These are phyloP conservation scores for Boletus tylopilopsis DNA, from an alignment of 768 basidiomycete genomes.

Conservation along the genomic window DNA sequence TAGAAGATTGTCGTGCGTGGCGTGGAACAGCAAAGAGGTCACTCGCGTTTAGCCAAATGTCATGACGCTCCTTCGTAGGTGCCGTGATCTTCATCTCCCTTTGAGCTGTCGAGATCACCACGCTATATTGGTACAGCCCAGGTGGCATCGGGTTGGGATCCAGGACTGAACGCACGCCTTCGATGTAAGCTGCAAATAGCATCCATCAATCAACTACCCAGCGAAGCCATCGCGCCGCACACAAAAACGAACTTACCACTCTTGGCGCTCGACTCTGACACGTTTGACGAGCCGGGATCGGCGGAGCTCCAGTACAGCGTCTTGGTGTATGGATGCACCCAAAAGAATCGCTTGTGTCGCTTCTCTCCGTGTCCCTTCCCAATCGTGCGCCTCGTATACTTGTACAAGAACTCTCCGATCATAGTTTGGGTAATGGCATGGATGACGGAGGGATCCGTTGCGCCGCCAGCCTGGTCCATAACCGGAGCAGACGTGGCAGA, in stretches of 20 bases:
- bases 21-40: slow-evolving; percentile 6
- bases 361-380: slow-evolving; percentile 89
- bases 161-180: slow-evolving; percentile 85
- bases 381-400: slow-evolving; percentile 88
- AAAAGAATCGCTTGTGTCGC: slow-evolving; percentile 94
- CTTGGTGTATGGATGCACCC: slow-evolving; percentile 99
- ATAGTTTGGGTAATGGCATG: slow-evolving; percentile 99
- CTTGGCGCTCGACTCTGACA: slow-evolving; percentile 92
- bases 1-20: slow-evolving; percentile 6
- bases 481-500: slow-evolving; percentile 45
- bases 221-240: slow-evolving; percentile 5
- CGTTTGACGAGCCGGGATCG: slow-evolving; percentile 86
- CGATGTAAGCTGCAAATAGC: slow-evolving; percentile 72
- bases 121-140: slow-evolving; percentile 88
- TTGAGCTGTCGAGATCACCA: slow-evolving; percentile 88
- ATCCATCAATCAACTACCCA: slow-evolving; percentile 1
- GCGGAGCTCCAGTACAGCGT: slow-evolving; percentile 96
- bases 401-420: slow-evolving; percentile 99
- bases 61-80: slow-evolving; percentile 90
- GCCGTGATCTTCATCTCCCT: slow-evolving; percentile 99
- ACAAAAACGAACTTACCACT: slow-evolving; percentile 65
- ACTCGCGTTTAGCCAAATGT: slow-evolving; percentile 91
- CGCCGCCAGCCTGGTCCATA: slow-evolving; percentile 29
- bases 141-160: slow-evolving; percentile 97
- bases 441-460: slow-evolving; percentile 87